These are phyloP conservation scores for Gossypium armourianum DNA, from an alignment of 441 rosid genomes.

Conservation along the genomic window DNA sequence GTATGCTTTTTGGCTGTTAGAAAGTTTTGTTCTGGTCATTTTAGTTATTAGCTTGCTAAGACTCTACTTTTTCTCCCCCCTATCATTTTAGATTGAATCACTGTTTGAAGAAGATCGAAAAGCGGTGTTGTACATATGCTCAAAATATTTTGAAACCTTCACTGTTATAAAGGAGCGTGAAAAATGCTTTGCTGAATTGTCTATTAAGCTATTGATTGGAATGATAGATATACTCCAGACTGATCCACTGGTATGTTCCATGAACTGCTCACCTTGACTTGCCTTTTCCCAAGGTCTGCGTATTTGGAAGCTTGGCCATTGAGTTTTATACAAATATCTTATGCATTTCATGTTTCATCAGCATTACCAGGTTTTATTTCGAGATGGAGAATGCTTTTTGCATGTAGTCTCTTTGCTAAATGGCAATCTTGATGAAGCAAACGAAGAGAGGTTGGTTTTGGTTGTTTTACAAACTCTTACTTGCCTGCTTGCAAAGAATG, in stretches of 20 bases:
- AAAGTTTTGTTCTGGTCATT: constrained; percentile 12
- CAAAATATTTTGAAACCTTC: constrained; percentile 85
- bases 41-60: constrained; percentile 14
- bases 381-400: constrained; percentile 92
- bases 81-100: constrained; percentile 43
- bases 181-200: constrained; percentile 49
- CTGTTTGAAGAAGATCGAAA: constrained; percentile 53
- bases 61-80: not conserved
- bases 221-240: constrained; percentile 71
- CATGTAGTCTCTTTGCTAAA: constrained; percentile 85
- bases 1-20: constrained; percentile 29
- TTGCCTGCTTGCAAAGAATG: constrained; percentile 72
- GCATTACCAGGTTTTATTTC: constrained; percentile 83
- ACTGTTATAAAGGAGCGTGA: constrained; percentile 84
- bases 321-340: constrained; percentile 17
- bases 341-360: constrained; percentile 32
- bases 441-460: constrained; percentile 76
- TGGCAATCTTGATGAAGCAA: constrained; percentile 67
- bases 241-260: constrained; percentile 48
- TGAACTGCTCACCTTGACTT: constrained; percentile 5
- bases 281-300: constrained; percentile 7
- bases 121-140: constrained; percentile 66
- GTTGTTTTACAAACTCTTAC: constrained; percentile 85
- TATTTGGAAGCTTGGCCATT: constrained; percentile 7
- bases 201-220: constrained; percentile 69